Percentiles rank a stretch among this genome's conserved stretches.
Conservation (phyloP, 345 rosid species). For the Ailanthus altissimus region DNA sequence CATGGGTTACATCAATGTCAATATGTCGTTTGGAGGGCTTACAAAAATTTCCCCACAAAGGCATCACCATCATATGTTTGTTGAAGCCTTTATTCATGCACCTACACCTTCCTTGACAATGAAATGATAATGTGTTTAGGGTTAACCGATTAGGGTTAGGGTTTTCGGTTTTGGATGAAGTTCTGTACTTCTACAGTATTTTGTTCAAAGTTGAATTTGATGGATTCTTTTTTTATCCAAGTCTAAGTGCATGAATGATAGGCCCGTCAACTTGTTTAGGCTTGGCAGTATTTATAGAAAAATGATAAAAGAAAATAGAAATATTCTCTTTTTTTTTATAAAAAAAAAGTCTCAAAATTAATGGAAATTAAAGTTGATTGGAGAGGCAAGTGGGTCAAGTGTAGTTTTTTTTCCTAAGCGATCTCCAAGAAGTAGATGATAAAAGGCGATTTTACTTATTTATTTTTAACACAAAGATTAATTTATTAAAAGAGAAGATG, state of each 20-base stretch:
- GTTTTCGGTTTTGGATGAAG: neutral
- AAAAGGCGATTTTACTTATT: too few relatives aligned
- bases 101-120: neutral
- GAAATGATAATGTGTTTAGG: neutral
- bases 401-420: too few relatives aligned
- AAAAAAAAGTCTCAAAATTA: too few relatives aligned
- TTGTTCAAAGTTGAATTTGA: neutral
- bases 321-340: too few relatives aligned
- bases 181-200: neutral
- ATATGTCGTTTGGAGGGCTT: conserved; percentile 34
- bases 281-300: too few relatives aligned
- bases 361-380: too few relatives aligned
- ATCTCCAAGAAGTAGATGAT: too few relatives aligned
- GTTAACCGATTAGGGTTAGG: neutral
- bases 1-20: conserved; percentile 24
- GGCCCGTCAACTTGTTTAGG: neutral
- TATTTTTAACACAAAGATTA: too few relatives aligned
- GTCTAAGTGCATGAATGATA: conserved; percentile 6
- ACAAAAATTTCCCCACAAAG: conserved; percentile 29
- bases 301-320: too few relatives aligned
- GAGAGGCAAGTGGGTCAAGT: too few relatives aligned
- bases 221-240: neutral
- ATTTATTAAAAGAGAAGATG: too few relatives aligned
- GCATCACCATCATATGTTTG: conserved; percentile 13
- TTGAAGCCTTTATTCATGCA: conserved; percentile 31